These are phyloP conservation scores for Rhododendron ferrugineum DNA, from an alignment of 148 eudicot species.

Conservation along the genomic window DNA sequence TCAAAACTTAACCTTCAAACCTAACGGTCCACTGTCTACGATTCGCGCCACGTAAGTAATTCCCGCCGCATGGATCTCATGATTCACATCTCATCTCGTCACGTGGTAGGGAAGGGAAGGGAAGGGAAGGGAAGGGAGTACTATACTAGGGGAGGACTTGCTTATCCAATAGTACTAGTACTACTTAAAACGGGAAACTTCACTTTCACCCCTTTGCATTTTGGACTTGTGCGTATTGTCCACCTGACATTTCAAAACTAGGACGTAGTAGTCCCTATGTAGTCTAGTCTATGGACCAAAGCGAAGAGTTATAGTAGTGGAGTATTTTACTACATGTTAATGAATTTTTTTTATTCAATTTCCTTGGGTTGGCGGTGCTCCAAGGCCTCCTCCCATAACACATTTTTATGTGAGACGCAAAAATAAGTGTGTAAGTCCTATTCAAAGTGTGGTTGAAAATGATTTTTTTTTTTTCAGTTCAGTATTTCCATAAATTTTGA, in stretches of 20 bases:
- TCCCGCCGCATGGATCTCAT: background rate
- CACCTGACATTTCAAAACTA: background rate
- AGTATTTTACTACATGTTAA: no score
- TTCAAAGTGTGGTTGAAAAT: no score
- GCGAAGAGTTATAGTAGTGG: background rate
- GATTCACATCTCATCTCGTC: no score
- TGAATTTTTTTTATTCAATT: no score
- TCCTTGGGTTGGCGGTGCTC: no score
- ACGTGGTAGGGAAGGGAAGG: no score
- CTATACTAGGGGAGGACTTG: background rate
- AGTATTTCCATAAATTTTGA: background rate
- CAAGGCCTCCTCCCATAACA: no score
- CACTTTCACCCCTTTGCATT: background rate
- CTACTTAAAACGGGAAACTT: background rate
- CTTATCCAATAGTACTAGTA: background rate
- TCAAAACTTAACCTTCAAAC: slow-evolving; percentile 1
- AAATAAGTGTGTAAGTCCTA: no score
- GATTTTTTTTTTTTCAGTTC: no score
- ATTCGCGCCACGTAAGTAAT: background rate
- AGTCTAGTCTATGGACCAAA: background rate
- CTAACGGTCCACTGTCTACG: slow-evolving; percentile 1
- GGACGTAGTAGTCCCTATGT: background rate
- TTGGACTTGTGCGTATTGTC: background rate
- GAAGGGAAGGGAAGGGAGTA: no score
- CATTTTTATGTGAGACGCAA: no score